These are phyloP conservation scores for Jimgerdemannia flammicorona DNA, from an alignment of 192 early-diverging fungal species.

Conservation along the genomic window DNA sequence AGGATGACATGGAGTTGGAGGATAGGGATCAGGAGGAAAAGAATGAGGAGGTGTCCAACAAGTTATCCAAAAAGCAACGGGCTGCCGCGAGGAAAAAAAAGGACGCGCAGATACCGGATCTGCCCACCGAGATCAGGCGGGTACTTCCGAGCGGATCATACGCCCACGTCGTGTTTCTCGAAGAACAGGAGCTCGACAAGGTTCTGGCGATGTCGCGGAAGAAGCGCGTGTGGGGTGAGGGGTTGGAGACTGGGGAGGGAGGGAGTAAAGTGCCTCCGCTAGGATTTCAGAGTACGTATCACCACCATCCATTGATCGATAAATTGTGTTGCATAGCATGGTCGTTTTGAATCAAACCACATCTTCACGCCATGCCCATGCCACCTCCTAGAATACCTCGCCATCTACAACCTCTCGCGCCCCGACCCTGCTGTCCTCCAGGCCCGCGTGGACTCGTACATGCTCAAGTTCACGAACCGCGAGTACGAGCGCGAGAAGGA, in stretches of 20 bases:
- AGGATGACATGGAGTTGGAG: constrained; percentile 24
- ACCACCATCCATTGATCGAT: constrained; percentile 26
- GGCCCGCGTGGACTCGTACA: constrained; percentile 63
- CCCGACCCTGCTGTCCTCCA: constrained; percentile 46
- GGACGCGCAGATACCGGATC: constrained; percentile 7
- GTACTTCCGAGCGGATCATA: constrained; percentile 49
- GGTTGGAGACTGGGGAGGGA: constrained; percentile 26
- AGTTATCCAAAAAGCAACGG: constrained; percentile 10
- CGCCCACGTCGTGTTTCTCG: constrained; percentile 69
- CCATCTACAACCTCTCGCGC: constrained; percentile 19
- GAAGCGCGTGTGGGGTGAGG: constrained; percentile 56
- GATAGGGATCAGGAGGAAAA: constrained; percentile 20
- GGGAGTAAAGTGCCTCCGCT: constrained; percentile 39
- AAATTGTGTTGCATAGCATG: constrained; percentile 3
- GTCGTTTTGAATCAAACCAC: no score
- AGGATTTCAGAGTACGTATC: constrained; percentile 32
- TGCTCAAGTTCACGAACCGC: constrained; percentile 73
- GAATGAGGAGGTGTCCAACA: constrained; percentile 19
- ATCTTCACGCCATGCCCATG: constrained; percentile 28
- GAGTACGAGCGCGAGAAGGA: constrained; percentile 68
- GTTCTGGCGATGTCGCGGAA: constrained; percentile 60
- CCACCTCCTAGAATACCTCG: constrained; percentile 3
- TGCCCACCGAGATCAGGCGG: constrained; percentile 29
- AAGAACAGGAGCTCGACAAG: constrained; percentile 57
- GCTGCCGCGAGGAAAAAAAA: neutral